Evolutionary conservation across 805 yeast genomes (phyloP).

Genomic region (Komagataella populi): DNA sequence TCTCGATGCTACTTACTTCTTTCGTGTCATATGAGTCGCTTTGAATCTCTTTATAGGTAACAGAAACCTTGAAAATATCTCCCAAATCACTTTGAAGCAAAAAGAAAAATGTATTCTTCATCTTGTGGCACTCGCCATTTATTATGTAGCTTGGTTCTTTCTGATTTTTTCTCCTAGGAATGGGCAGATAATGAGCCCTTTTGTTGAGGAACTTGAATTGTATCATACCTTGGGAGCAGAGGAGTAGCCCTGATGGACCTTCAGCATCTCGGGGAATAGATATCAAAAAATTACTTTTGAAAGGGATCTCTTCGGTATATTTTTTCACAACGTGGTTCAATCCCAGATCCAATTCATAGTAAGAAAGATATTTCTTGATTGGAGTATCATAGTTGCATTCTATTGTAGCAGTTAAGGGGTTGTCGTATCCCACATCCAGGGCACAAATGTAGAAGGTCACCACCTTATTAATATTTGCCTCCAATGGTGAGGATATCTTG

Average conservation of each 20-base stretch:
- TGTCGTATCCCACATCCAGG: constrained; percentile 66
- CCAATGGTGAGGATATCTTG: constrained; percentile 61
- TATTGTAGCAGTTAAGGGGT: constrained; percentile 74
- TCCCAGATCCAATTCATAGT: constrained; percentile 79
- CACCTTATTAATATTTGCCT: constrained; percentile 35
- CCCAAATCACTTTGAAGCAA: constrained; percentile 62
- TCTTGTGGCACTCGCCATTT: constrained; percentile 48
- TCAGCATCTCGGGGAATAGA: constrained; percentile 61
- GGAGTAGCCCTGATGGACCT: constrained; percentile 57
- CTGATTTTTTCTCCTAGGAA: constrained; percentile 34
- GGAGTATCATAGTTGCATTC: constrained; percentile 42
- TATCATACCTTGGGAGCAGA: constrained; percentile 44
- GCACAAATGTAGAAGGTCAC: constrained; percentile 43
- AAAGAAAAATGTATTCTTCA: constrained; percentile 52
- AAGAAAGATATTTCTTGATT: constrained; percentile 29
- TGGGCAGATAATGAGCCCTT: constrained; percentile 25
- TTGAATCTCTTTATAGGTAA: constrained; percentile 28
- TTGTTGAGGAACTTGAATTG: constrained; percentile 31
- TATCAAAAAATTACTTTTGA: constrained; percentile 37
- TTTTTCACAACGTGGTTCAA: constrained; percentile 58
- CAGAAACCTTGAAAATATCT: constrained; percentile 57
- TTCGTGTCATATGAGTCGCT: constrained; percentile 21
- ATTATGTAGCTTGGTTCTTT: constrained; percentile 25
- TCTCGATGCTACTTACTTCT: constrained; percentile 25
- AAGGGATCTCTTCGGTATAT: constrained; percentile 24